Evolutionary conservation across 352 stramenopile species (phyloP).

Genomic region (Pythium coloratum): DNA sequence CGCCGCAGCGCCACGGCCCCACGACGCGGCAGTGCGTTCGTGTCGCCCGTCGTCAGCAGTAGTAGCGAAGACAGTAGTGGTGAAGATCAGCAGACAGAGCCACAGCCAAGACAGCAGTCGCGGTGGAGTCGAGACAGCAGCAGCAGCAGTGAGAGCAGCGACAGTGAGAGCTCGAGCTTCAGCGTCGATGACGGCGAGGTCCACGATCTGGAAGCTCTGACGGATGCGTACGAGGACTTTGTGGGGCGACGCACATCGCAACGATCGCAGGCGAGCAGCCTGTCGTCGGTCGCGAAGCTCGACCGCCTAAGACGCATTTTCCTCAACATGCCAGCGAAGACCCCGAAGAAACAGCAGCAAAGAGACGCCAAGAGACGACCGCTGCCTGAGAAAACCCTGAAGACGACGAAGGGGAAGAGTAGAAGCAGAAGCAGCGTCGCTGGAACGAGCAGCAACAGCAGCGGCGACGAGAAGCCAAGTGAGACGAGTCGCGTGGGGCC

Average conservation of each 20-base stretch:
- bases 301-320: constrained; percentile 67
- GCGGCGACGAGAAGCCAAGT: constrained; percentile 8
- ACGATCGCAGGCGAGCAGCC: not conserved
- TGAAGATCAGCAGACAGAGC: not conserved
- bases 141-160: constrained; percentile 19
- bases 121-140: constrained; percentile 12
- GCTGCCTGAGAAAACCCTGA: not conserved
- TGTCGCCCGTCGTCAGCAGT: constrained; percentile 19
- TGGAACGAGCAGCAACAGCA: constrained; percentile 24
- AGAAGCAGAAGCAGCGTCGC: not conserved
- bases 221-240: constrained; percentile 22
- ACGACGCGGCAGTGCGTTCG: constrained; percentile 19
- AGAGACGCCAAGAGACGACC: constrained; percentile 8
- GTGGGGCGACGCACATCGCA: not conserved
- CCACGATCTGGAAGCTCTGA: not conserved
- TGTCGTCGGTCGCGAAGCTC: constrained; percentile 37
- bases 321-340: constrained; percentile 45
- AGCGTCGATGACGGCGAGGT: not conserved
- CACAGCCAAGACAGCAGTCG: constrained; percentile 2
- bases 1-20: not conserved
- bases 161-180: not conserved
- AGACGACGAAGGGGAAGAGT: not conserved
- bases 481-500: not conserved
- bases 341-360: not conserved
- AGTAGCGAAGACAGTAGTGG: not conserved